Conservation (phyloP, 768 basidiomycete genomes). For the Termitomyces sp. region DNA sequence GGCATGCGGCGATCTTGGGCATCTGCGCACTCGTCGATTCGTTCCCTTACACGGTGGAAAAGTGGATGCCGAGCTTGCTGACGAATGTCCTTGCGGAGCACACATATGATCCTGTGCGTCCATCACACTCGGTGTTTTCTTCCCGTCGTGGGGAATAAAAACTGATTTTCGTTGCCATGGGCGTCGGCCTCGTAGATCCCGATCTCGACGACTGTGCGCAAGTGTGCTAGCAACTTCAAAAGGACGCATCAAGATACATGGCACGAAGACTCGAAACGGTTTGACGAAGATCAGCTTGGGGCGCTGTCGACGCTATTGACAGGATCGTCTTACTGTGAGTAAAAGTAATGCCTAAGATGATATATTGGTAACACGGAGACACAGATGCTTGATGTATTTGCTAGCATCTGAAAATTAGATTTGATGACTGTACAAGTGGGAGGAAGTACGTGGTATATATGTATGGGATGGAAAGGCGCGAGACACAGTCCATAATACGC, state of each 20-base stretch:
- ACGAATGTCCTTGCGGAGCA: slow-evolving; percentile 77
- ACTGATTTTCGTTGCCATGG: slow-evolving; percentile 14
- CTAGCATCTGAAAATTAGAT: slow-evolving; percentile 6
- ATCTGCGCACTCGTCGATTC: slow-evolving; percentile 91
- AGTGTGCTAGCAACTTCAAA: slow-evolving; percentile 77
- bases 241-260: slow-evolving; percentile 86
- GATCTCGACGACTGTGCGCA: slow-evolving; percentile 79
- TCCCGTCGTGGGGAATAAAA: background rate
- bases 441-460: slow-evolving; percentile 17
- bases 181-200: slow-evolving; percentile 49
- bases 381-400: slow-evolving; percentile 15
- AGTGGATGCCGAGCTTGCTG: slow-evolving; percentile 87
- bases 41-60: slow-evolving; percentile 93
- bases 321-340: slow-evolving; percentile 80
- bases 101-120: slow-evolving; percentile 75
- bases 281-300: slow-evolving; percentile 80
- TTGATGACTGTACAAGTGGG: slow-evolving; percentile 13
- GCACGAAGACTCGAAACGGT: slow-evolving; percentile 85
- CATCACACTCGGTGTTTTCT: background rate
- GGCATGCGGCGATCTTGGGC: slow-evolving; percentile 92
- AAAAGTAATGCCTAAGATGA: background rate
- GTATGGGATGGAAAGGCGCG: background rate
- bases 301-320: slow-evolving; percentile 81
- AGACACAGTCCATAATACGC: slow-evolving; percentile 2
- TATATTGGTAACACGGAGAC: slow-evolving; percentile 4